phyloP scores from a whole-genome alignment of 495 filamentous ascomycete species.

The Penicillium angulare region DNA sequence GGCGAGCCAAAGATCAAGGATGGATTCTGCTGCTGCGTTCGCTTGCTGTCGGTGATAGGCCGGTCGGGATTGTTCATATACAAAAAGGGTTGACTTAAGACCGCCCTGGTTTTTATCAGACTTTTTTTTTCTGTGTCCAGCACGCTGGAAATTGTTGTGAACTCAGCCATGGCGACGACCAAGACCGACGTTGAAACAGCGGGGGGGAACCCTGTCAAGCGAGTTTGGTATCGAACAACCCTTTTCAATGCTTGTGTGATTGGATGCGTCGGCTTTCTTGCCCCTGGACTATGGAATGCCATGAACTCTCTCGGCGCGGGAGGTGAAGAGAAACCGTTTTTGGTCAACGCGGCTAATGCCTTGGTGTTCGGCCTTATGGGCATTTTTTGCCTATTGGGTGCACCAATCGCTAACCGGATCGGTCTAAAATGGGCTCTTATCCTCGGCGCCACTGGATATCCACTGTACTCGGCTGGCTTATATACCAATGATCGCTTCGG shows the following conservation, averaged over 20 bases:
- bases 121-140: too few relatives aligned
- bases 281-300: slow-evolving; percentile 47
- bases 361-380: slow-evolving; percentile 57
- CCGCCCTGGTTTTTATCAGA: neutral
- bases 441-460: slow-evolving; percentile 50
- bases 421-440: slow-evolving; percentile 60
- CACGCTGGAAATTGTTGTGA: neutral
- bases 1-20: neutral
- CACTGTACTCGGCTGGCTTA: slow-evolving; percentile 50
- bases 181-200: slow-evolving; percentile 1
- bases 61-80: neutral
- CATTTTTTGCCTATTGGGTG: slow-evolving; percentile 55
- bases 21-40: too few relatives aligned
- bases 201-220: slow-evolving; percentile 9
- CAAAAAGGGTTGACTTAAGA: neutral
- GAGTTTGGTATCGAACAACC: slow-evolving; percentile 55
- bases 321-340: slow-evolving; percentile 54
- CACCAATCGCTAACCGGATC: slow-evolving; percentile 55
- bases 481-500: slow-evolving; percentile 66
- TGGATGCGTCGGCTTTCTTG: slow-evolving; percentile 35
- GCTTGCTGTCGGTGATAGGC: too few relatives aligned
- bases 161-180: neutral
- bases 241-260: slow-evolving; percentile 55
- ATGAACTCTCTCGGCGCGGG: slow-evolving; percentile 68
- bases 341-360: slow-evolving; percentile 64